Percentiles rank a stretch among this genome's conserved stretches.
Conservation (phyloP, 225 moss, liverwort and hornwort species). For the Physcomitrellopsis africana region DNA sequence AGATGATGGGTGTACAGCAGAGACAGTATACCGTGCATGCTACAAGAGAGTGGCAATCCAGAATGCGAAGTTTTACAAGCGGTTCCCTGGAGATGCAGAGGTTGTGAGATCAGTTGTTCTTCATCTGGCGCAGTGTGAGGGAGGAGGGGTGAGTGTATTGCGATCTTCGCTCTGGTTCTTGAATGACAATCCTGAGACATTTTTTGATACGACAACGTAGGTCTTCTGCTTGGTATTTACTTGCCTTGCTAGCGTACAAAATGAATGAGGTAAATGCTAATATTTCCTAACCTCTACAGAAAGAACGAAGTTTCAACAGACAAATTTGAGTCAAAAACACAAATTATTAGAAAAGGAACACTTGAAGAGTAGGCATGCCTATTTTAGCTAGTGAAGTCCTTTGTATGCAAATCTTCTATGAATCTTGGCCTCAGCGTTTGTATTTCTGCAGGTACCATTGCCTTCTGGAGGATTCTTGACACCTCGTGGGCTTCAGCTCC, state of each 20-base stretch:
- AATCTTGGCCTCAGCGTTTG: conserved; percentile 25
- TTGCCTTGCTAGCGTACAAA: background rate
- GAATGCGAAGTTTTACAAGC: conserved; percentile 80
- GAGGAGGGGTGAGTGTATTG: conserved; percentile 79
- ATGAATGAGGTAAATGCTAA: background rate
- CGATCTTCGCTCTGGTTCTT: conserved; percentile 11
- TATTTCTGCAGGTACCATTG: conserved; percentile 60
- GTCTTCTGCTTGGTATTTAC: conserved; percentile 12
- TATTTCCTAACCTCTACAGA: background rate
- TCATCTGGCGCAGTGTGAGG: conserved; percentile 71
- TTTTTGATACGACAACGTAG: conserved; percentile 5
- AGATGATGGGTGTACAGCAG: conserved; percentile 83
- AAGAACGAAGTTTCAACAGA: background rate
- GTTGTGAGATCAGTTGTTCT: conserved; percentile 70
- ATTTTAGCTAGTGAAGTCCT: conserved; percentile 4
- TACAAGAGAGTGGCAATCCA: conserved; percentile 82
- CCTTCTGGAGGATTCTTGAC: conserved; percentile 81
- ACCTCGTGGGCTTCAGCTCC: conserved; percentile 75
- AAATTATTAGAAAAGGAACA: background rate
- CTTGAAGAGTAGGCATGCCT: conserved; percentile 11
- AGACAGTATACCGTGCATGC: conserved; percentile 76
- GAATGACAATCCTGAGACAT: conserved; percentile 7
- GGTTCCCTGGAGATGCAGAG: conserved; percentile 82
- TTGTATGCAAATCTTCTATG: background rate
- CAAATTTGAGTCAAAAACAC: background rate